Evolutionary conservation across 179 eudicot genomes (phyloP).

Genomic region (Kewa caespitosa): DNA sequence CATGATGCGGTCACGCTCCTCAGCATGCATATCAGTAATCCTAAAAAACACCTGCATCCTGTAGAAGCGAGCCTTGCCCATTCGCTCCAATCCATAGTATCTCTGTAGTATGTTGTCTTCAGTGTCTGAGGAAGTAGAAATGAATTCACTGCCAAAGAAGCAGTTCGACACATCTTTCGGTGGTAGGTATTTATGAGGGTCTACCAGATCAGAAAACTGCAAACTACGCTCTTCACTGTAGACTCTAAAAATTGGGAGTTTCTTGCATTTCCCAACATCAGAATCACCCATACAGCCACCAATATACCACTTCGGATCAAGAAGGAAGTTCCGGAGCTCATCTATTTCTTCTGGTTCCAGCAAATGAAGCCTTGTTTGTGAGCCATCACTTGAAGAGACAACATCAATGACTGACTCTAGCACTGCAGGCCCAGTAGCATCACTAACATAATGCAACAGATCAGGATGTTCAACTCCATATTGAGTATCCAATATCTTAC

Average conservation of each 20-base stretch:
- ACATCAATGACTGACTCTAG: slow-evolving; percentile 68
- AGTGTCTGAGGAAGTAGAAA: slow-evolving; percentile 47
- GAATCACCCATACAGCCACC: slow-evolving; percentile 62
- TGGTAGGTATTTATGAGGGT: slow-evolving; percentile 66
- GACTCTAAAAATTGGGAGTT: slow-evolving; percentile 81
- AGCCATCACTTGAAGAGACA: slow-evolving; percentile 50
- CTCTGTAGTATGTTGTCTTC: slow-evolving; percentile 75
- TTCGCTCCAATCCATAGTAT: slow-evolving; percentile 72
- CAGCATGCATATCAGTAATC: slow-evolving; percentile 52
- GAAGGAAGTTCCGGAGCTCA: slow-evolving; percentile 80
- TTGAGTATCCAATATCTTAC: slow-evolving; percentile 62
- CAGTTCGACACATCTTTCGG: slow-evolving; percentile 60
- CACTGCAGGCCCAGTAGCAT: slow-evolving; percentile 72
- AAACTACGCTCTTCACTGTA: slow-evolving; percentile 45
- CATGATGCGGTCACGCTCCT: slow-evolving; percentile 82
- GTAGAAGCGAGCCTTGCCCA: slow-evolving; percentile 79
- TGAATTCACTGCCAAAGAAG: slow-evolving; percentile 70
- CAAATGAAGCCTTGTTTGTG: slow-evolving; percentile 41
- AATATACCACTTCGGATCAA: slow-evolving; percentile 87
- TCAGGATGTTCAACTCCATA: slow-evolving; percentile 78
- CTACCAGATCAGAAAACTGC: slow-evolving; percentile 67
- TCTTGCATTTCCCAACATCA: slow-evolving; percentile 59
- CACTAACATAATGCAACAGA: slow-evolving; percentile 53
- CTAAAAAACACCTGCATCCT: slow-evolving; percentile 60
- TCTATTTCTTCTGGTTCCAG: slow-evolving; percentile 69